Conservation (phyloP, 805 yeast species). For the Candida alai region DNA sequence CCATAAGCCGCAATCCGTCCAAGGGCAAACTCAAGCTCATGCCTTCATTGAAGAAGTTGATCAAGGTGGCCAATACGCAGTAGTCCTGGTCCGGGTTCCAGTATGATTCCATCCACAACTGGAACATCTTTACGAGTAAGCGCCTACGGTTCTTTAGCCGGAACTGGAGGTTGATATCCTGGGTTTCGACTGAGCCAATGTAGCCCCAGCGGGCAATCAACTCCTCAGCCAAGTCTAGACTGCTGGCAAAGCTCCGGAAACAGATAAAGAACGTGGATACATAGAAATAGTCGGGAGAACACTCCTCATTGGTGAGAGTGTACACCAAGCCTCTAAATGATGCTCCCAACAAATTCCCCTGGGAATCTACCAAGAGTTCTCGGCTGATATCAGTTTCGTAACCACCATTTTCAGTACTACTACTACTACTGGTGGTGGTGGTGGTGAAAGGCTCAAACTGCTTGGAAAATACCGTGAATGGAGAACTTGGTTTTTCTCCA, state of each 20-base stretch:
- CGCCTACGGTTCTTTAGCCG: slow-evolving; percentile 57
- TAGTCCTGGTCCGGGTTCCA: slow-evolving; percentile 71
- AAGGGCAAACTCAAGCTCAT: slow-evolving; percentile 58
- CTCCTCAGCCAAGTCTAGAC: slow-evolving; percentile 64
- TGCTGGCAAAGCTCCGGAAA: slow-evolving; percentile 66
- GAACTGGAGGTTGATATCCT: slow-evolving; percentile 25
- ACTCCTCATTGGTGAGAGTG: slow-evolving; percentile 61
- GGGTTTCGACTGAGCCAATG: slow-evolving; percentile 5
- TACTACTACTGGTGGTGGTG: no score
- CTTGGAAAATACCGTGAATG: slow-evolving; percentile 30
- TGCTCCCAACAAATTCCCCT: slow-evolving; percentile 59
- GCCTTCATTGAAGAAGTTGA: slow-evolving; percentile 78
- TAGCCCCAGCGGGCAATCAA: slow-evolving; percentile 58
- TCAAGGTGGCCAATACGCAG: slow-evolving; percentile 58
- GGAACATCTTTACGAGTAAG: slow-evolving; percentile 64
- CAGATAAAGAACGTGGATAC: slow-evolving; percentile 73
- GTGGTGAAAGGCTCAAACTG: slow-evolving; percentile 34
- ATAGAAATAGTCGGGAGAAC: slow-evolving; percentile 64
- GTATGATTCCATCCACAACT: slow-evolving; percentile 85
- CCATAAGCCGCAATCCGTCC: slow-evolving; percentile 60
- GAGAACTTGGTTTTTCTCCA: slow-evolving; percentile 21
- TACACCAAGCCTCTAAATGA: slow-evolving; percentile 66
- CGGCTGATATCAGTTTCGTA: slow-evolving; percentile 21
- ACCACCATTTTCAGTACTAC: slow-evolving; percentile 11
- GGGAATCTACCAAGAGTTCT: slow-evolving; percentile 51